These are phyloP conservation scores for Fusarium brevicatenulatum DNA, from an alignment of 2,329 filamentous ascomycete genomes.

Conservation along the genomic window DNA sequence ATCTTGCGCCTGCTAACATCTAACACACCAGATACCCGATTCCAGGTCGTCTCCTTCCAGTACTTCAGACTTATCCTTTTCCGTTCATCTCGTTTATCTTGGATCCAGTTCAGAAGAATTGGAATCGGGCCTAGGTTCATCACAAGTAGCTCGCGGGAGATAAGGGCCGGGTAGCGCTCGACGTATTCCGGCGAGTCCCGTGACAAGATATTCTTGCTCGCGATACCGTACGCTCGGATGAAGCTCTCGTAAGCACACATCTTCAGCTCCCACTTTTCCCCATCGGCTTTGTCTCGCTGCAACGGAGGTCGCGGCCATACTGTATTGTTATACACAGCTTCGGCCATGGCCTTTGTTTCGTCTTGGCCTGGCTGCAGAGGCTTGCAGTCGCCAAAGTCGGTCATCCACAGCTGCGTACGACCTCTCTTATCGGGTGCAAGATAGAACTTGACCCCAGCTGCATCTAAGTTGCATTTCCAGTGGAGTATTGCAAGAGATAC, in stretches of 20 bases:
- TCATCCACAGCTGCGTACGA: constrained; percentile 34
- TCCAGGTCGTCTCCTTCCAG: background rate
- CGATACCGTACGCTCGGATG: background rate
- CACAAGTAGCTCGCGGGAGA: background rate
- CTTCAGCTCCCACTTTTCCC: too few species aligned
- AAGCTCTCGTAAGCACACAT: background rate
- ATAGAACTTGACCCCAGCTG: constrained; percentile 36
- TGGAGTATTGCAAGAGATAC: constrained; percentile 39
- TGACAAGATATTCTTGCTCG: background rate
- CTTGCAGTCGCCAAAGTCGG: constrained; percentile 37
- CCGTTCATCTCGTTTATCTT: background rate
- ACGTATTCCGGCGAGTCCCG: background rate
- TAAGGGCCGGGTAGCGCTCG: background rate
- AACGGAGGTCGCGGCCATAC: constrained; percentile 20
- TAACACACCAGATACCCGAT: background rate
- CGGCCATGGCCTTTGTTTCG: background rate
- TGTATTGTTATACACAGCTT: constrained; percentile 4
- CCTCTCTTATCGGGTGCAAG: background rate
- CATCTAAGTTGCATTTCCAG: constrained; percentile 40
- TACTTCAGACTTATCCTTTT: background rate
- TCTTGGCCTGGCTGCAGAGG: background rate
- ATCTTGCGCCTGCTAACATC: background rate
- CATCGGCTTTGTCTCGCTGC: background rate
- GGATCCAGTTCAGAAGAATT: background rate
- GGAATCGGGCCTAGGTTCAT: rapidly evolving